Base-by-base conservation (phyloP, 2,329 filamentous ascomycete species). In the Colletotrichum cuscutae region DNA sequence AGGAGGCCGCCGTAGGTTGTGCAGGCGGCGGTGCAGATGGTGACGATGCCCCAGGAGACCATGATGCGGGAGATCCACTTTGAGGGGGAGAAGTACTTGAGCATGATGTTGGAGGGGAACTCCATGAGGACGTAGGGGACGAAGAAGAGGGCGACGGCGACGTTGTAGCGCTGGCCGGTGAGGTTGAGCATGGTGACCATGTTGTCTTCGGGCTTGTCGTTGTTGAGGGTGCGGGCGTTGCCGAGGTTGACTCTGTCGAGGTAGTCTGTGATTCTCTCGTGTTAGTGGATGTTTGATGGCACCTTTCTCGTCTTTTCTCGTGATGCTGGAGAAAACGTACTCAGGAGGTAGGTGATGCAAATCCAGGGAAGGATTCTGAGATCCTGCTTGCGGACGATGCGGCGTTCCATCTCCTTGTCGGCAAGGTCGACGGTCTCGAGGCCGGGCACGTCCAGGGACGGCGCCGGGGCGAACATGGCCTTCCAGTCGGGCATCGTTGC, bases 31-130 rank as follows among this genome's bases (percentile, higher is more conserved):
- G 86, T 81, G 57, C 86, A 81, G 19, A 87, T 84, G n/a, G 86
- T 85, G 63, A 88, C 82, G 32, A 88, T 79, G 3, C 87, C 87
- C 83, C 87, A 89, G 52, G 79, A 79, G 15, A 88, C 77, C 65
- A 85, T 87, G 46, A 82, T 86, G 62, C 79, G 71, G 6, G 80
- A 73, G 72, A 81, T 80, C 79, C 79, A 81, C 68, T 78, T 78
- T 68, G 79, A 80, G 2, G 80, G 80, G 4, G 80, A 81, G 72
- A 80, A 80, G 74, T 81, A 81, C 73, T 81, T 81, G 71, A 81
- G 80, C 19, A 81, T 72, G 30, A 81, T 79, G 64, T 81, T 81
- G 57, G 78, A 80, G 7, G 80, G 80, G 56, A 81, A 80, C 62
- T 80, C 79, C 78, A 79, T 79, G 4, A 80, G 57, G 8, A 75